Base-by-base conservation (phyloP, 169 alveolate genomes). In the Plasmodium yoelii region DNA sequence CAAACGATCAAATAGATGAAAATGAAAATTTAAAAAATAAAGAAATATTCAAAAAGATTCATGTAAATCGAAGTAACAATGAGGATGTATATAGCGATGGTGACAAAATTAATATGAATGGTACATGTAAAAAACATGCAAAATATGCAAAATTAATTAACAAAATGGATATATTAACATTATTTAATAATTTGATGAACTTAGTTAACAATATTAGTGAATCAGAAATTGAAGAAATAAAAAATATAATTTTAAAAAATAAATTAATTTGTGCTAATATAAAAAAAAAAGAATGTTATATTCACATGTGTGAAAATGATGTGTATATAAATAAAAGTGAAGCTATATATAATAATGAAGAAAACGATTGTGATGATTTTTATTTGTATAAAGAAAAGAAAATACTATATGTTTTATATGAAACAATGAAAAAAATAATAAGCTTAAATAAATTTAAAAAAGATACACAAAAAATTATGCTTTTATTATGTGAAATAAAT, bases 391-490 rank as follows among this genome's bases (percentile, higher is more conserved):
- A 34, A 57, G 19, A 57, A 24, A 57, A 57, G 8, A 73, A 73
- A 53, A 39, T 15, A 24, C 18, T 77, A n/a, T 77, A 24, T 44
- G 42, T 57, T 44, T 15, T 77, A 39, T 57, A 77, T 15, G 75
- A 77, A 28, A 77, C 88, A 18, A 46, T 77, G 59, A 63, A 49
- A 12, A 77, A 77, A 68, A 18, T 63, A n/a, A 44, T 47, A n/a
- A 49, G 53, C 8, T 9, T 77, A 5, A 64, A 63, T 56, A 56
- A 63, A 15, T 77, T 77, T 49, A 77, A 64, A 18, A 64, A 3
- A 15, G 39, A 47, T 8, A 65, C 75, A 47, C 72, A 77, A 64
- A 77, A 77, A n/a, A 0, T 77, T n/a, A 77, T 77, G 88, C 88
- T 77, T 2, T 46, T 77, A 1, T n/a, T 77, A 19, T 77, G 88